These are phyloP conservation scores for Pseudisothecium myosuroides DNA, from an alignment of 225 moss, liverwort and hornwort genomes.

Conservation along the genomic window DNA sequence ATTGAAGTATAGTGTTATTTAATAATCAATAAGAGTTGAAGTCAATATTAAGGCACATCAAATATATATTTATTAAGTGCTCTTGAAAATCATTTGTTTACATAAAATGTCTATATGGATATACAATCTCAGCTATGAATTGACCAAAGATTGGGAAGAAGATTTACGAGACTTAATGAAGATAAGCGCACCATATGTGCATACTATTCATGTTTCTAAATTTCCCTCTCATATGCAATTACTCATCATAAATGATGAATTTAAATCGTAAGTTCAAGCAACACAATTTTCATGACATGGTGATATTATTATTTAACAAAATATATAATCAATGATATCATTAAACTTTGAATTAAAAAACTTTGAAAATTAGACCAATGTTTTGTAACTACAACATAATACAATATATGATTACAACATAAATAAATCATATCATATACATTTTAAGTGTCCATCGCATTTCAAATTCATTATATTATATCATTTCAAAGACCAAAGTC, in stretches of 20 bases:
- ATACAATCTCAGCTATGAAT: conserved; percentile 31
- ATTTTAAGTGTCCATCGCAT: neutral
- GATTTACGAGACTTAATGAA: conserved; percentile 33
- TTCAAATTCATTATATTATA: neutral
- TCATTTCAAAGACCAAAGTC: neutral
- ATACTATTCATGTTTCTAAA: conserved; percentile 46
- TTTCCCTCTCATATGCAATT: conserved; percentile 76
- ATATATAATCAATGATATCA: too few relatives aligned
- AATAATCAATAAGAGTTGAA: neutral
- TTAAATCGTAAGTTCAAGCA: conserved; percentile 14
- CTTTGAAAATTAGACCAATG: neutral
- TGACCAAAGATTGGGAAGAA: conserved; percentile 44
- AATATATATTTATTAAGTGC: neutral
- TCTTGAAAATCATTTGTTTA: neutral
- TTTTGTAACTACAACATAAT: neutral
- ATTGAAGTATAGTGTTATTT: neutral
- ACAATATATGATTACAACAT: too few relatives aligned
- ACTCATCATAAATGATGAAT: conserved; percentile 42
- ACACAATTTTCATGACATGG: neutral
- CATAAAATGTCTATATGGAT: neutral
- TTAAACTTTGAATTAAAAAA: neutral
- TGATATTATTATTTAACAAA: neutral
- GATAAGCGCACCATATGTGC: conserved; percentile 61
- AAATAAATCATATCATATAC: neutral
- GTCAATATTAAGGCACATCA: fast-evolving